Percentiles rank a stretch among this genome's conserved stretches.
Evolutionary conservation across 768 basidiomycete species (phyloP).

Genomic region (Phaffia tasmanica): DNA sequence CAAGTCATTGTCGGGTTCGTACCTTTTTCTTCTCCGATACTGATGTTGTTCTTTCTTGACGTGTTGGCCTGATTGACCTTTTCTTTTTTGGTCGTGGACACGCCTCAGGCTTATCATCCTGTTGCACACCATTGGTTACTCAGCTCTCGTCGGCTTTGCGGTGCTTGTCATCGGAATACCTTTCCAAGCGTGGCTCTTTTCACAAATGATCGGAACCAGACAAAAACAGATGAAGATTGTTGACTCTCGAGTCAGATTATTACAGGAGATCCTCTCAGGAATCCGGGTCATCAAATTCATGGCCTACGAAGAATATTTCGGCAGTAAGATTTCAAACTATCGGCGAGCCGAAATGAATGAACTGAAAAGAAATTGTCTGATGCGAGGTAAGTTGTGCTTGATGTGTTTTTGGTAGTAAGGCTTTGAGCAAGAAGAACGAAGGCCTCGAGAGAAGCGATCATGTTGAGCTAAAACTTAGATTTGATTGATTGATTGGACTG

Average conservation of each 20-base stretch:
- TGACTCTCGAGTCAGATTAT: constrained; percentile 54
- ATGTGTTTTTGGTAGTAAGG: not conserved
- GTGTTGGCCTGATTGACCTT: not conserved
- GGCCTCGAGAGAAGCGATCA: too few relatives aligned
- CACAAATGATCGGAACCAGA: constrained; percentile 42
- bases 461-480: not conserved
- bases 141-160: not conserved
- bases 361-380: constrained; percentile 31
- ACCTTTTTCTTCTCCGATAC: not conserved
- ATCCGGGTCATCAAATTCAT: constrained; percentile 45
- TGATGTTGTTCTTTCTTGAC: constrained; percentile 27
- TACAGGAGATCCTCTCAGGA: constrained; percentile 55
- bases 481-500: not conserved
- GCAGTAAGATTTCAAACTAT: constrained; percentile 27
- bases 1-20: not conserved
- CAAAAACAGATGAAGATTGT: constrained; percentile 47
- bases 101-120: too few relatives aligned
- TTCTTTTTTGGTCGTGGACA: constrained; percentile 25
- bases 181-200: constrained; percentile 42
- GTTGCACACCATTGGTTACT: too few relatives aligned
- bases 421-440: not conserved
- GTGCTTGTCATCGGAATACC: too few relatives aligned
- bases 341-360: constrained; percentile 31
- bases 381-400: not conserved
- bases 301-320: constrained; percentile 46